Conservation (phyloP, 768 basidiomycete species). For the Amanita jacksonii region DNA sequence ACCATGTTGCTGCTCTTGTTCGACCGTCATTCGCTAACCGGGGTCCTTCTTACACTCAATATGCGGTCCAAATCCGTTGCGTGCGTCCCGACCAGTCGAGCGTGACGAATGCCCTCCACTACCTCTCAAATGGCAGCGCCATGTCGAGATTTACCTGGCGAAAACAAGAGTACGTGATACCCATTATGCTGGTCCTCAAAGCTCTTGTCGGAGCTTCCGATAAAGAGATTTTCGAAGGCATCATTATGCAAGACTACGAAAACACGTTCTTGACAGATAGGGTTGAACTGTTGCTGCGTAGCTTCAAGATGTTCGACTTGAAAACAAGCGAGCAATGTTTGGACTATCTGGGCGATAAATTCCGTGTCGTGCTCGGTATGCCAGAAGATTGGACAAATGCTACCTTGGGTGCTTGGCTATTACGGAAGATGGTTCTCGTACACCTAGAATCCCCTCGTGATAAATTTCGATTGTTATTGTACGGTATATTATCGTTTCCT, state of each 20-base stretch:
- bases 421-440: slow-evolving; percentile 82
- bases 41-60: slow-evolving; percentile 90
- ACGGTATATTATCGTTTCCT: slow-evolving; percentile 23
- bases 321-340: slow-evolving; percentile 86
- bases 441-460: slow-evolving; percentile 83
- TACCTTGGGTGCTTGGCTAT: slow-evolving; percentile 70
- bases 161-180: slow-evolving; percentile 97
- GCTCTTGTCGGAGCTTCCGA: slow-evolving; percentile 87
- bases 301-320: slow-evolving; percentile 89
- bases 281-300: slow-evolving; percentile 86
- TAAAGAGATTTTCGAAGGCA: slow-evolving; percentile 91
- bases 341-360: slow-evolving; percentile 94
- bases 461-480: slow-evolving; percentile 94
- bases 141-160: slow-evolving; percentile 95
- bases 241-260: slow-evolving; percentile 94
- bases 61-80: slow-evolving; percentile 92
- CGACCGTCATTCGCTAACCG: slow-evolving; percentile 89
- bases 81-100: slow-evolving; percentile 90
- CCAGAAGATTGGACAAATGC: slow-evolving; percentile 91
- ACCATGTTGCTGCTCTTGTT: slow-evolving; percentile 88
- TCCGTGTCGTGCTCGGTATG: slow-evolving; percentile 80
- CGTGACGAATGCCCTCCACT: slow-evolving; percentile 94
- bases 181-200: slow-evolving; percentile 93
- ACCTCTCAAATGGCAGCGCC: slow-evolving; percentile 92
- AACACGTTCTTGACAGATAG: slow-evolving; percentile 98